phyloP scores from a whole-genome alignment of 768 basidiomycete genomes.

The Rhodosporidiobolus odoratus region DNA sequence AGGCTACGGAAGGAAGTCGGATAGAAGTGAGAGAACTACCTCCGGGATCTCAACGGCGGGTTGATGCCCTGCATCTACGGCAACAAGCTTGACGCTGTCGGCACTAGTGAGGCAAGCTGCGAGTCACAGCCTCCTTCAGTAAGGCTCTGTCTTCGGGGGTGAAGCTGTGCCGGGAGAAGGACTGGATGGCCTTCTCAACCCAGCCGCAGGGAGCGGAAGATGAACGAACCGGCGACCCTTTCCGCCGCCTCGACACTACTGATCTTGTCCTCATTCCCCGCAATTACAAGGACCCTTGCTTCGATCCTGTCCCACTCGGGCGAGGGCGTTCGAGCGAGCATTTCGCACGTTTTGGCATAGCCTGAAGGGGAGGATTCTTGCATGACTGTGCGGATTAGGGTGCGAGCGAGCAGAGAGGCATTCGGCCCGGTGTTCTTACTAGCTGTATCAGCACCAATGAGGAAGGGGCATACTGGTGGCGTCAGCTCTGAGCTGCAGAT shows the following conservation, averaged over 20 bases:
- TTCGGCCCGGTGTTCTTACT: conserved; percentile 4
- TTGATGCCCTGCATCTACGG: conserved; percentile 7
- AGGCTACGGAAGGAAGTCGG: conserved; percentile 47
- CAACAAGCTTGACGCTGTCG: background rate
- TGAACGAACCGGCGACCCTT: background rate
- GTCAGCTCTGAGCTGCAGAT: background rate
- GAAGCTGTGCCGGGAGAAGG: too few species aligned
- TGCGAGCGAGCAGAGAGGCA: background rate
- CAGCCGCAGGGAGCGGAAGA: too few species aligned
- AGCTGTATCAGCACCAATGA: background rate
- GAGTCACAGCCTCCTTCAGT: too few species aligned
- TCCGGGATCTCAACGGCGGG: conserved; percentile 27
- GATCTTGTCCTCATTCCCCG: conserved; percentile 5
- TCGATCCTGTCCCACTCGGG: background rate
- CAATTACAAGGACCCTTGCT: background rate
- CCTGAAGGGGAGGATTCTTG: conserved; percentile 2
- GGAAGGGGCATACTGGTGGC: background rate
- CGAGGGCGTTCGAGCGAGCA: background rate
- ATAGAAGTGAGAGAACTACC: conserved; percentile 8
- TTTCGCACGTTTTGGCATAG: conserved; percentile 4
- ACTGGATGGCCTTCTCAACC: too few species aligned
- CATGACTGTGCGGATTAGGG: conserved; percentile 8
- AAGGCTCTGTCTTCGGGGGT: too few species aligned
- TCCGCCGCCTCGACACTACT: background rate
- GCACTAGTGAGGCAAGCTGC: background rate